These are phyloP conservation scores for Coprinellus micaceus DNA, from an alignment of 768 basidiomycete species.

Conservation along the genomic window DNA sequence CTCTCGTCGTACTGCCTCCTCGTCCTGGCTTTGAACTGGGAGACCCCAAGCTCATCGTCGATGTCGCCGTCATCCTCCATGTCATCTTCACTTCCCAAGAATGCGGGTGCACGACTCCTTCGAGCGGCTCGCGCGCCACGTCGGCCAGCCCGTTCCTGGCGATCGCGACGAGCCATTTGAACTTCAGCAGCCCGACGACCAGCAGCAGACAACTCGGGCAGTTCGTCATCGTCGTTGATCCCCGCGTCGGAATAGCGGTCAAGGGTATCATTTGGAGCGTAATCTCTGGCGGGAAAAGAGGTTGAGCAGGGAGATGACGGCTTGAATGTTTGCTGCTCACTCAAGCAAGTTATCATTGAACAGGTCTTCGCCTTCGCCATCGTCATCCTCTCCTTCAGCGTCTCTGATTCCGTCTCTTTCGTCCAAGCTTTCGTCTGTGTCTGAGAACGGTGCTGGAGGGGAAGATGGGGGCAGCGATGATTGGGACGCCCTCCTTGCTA, in stretches of 20 bases:
- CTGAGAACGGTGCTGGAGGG: slow-evolving; percentile 78
- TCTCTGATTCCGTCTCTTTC: slow-evolving; percentile 66
- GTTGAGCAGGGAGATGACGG: slow-evolving; percentile 10
- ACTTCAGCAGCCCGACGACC: slow-evolving; percentile 80
- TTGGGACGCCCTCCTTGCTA: slow-evolving; percentile 50
- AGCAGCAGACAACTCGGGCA: slow-evolving; percentile 61
- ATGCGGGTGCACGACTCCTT: slow-evolving; percentile 80
- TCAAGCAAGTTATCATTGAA: slow-evolving; percentile 76
- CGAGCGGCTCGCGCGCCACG: slow-evolving; percentile 72
- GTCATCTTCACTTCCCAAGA: slow-evolving; percentile 82
- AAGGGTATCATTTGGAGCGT: slow-evolving; percentile 74
- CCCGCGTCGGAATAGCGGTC: slow-evolving; percentile 87
- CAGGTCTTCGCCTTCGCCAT: slow-evolving; percentile 90
- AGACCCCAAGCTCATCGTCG: slow-evolving; percentile 61
- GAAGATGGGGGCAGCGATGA: slow-evolving; percentile 86
- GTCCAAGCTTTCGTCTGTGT: slow-evolving; percentile 77
- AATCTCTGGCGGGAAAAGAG: slow-evolving; percentile 54
- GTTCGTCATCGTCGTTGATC: slow-evolving; percentile 77
- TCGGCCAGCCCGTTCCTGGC: slow-evolving; percentile 61
- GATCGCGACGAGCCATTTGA: slow-evolving; percentile 86
- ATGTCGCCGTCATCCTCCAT: slow-evolving; percentile 72
- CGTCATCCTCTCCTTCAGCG: slow-evolving; percentile 69
- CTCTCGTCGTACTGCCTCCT: slow-evolving; percentile 94
- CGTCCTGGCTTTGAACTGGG: slow-evolving; percentile 75
- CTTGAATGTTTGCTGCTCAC: slow-evolving; percentile 38